Base-by-base conservation (phyloP, 768 basidiomycete species). In the Rhodosporidiobolus sp. region DNA sequence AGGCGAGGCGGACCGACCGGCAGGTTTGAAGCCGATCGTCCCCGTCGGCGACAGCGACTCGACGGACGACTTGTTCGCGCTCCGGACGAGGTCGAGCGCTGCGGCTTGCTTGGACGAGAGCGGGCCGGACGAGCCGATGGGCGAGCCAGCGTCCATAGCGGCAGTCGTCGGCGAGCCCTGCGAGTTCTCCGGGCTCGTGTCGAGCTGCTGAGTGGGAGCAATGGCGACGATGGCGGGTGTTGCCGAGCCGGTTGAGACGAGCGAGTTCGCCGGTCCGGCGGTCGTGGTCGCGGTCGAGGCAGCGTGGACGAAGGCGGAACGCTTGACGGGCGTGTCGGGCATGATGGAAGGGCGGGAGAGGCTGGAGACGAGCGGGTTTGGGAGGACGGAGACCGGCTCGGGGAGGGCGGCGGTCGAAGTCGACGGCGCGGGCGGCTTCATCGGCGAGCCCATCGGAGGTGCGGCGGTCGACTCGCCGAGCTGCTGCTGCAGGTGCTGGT, bases 241-340 rank as follows among this genome's bases (percentile, higher is more conserved):
- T 20, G 50, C 34, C 3, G 34, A 8, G 8, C 8, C 24, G 16
- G 65, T 1, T 4, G 26, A 9, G 59, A 50, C 22, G 46, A 67
- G 48, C 34, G 24, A 5, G 16, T 49, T 17, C n/a, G 59, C 26
- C 14, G 60, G 24, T 26, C 38, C 38, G 38, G 38, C 38, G 38
- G 61, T 19, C 12, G 26, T 43, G 26, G 35, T 20, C 26, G 54
- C 0, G 4, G 54, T 50, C 35, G 67, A 53, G 8, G 59, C 45
- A 12, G 32, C 56, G 66, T 65, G 68, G 32, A 71, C 60, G 55
- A 76, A 77, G 4, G 70, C 57, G 3, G 68, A 62, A 5, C 53
- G 38, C 72, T 80, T 80, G 75, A 79, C 77, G 1, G 80, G 80
- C 24, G 80, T 80, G 64, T 80, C 79, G 53, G 80, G 80, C 80